Base-by-base conservation (phyloP, 257 asterid species). In the Plectranthus barbatus region DNA sequence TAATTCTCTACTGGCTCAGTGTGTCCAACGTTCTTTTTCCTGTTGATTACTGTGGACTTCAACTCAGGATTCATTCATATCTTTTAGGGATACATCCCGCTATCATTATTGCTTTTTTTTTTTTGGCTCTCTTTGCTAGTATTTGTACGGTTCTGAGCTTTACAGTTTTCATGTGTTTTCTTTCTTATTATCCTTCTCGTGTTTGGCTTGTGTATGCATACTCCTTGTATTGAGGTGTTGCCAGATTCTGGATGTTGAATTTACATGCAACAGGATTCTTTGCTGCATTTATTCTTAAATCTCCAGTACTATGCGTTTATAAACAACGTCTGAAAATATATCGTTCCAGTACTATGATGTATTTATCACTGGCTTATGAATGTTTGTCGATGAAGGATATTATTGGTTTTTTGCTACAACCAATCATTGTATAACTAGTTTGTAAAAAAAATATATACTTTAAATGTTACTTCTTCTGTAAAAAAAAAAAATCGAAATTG, bases 401-500 rank as follows among this genome's bases (percentile, higher is more conserved):
- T 39, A 13, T 50, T 7, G 26, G 49, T n/a, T 3, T 37, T 66
- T 53, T 37, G 12, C n/a, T 20, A 19, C 20, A 46, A 24, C 8
- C 20, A 19, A 31, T 36, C n/a, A 18, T 12, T 23, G 11, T 10
- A n/a, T 10, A 57, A 54, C 66, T 15, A 29, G 57, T 54, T 12
- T 12, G 18, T 44, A 36, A 24, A 51, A 67, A 42, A 21, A 29
- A 53, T 56, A 12, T 24, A 34, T 66, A 54, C 36, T 23, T 47
- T 58, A 29, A 71, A 40, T 50, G 47, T 26, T 56, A 44, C 52
- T 55, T 5, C 37, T 56, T 5, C 37, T 56, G 41, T 40, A 6
- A n/a, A n/a, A n/a, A 47, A 34, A 48, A 2, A 26, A 60, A 42
- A 18, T 56, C 55, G 57, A 66, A 63, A 72, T 46, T 63, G 62